Conservation (phyloP, 2,329 filamentous ascomycete species). For the Chrysoporthe deuterocubensis region DNA sequence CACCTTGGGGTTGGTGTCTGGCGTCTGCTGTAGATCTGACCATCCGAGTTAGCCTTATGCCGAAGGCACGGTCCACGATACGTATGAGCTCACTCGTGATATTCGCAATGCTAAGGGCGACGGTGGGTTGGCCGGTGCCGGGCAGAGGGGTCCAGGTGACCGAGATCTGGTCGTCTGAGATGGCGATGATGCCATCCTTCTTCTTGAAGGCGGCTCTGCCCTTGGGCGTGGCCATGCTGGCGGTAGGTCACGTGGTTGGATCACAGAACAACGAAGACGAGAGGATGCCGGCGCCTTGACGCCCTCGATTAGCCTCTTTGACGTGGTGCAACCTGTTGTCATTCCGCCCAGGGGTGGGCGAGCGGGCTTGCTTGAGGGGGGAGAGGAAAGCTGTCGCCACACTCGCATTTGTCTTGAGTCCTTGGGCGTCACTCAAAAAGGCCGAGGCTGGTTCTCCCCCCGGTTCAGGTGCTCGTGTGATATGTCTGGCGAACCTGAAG, state of each 20-base stretch:
- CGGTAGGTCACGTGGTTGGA: background rate
- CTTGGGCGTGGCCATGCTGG: conserved; percentile 60
- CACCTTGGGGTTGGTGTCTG: conserved; percentile 83
- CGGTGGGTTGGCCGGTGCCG: conserved; percentile 62
- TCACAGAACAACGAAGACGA: background rate
- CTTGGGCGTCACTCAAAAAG: too few species aligned
- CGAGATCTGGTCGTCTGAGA: conserved; percentile 73
- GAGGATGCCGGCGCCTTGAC: background rate
- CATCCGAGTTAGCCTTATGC: conserved; percentile 26
- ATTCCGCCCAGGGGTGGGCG: background rate
- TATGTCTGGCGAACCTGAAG: too few species aligned
- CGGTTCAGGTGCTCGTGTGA: too few species aligned
- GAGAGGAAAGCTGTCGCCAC: too few species aligned
- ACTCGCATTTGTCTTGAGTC: too few species aligned
- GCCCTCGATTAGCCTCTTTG: conserved; percentile 17
- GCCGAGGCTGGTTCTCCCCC: too few species aligned
- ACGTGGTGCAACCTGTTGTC: conserved; percentile 13
- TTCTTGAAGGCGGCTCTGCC: conserved; percentile 88
- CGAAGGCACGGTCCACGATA: too few species aligned
- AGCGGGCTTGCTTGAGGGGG: background rate
- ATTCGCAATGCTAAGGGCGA: conserved; percentile 73
- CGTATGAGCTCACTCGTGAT: conserved; percentile 72
- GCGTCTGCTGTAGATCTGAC: conserved; percentile 90
- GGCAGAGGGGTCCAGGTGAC: conserved; percentile 81
- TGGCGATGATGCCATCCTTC: conserved; percentile 82